These are phyloP conservation scores for Mantamonas sphyraenae DNA, from an alignment of 78 protist genomes.

Conservation along the genomic window DNA sequence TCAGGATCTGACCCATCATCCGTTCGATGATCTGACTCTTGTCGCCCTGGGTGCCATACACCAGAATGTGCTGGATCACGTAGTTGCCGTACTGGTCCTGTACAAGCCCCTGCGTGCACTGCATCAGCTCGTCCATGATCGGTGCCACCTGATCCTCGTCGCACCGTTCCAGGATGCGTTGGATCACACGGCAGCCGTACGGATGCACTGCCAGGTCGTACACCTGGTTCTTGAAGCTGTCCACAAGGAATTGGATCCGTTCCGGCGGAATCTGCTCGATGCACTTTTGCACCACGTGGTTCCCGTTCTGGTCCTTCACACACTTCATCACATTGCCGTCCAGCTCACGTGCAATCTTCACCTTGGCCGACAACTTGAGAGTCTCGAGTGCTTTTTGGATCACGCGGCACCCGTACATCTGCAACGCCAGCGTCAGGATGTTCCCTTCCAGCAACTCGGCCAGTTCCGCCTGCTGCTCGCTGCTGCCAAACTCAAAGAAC, in stretches of 20 bases:
- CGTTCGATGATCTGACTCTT: conserved; percentile 5
- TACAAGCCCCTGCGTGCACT: conserved; percentile 3
- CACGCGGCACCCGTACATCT: conserved; percentile 97
- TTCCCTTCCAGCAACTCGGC: conserved; percentile 59
- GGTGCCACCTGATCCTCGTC: conserved; percentile 31
- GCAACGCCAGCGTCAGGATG: conserved; percentile 73
- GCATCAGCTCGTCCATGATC: conserved; percentile 35
- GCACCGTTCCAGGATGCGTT: conserved; percentile 90
- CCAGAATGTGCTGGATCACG: conserved; percentile 90
- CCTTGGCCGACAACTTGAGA: conserved; percentile 24
- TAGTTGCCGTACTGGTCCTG: conserved; percentile 95
- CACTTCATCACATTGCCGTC: conserved; percentile 72
- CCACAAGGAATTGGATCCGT: conserved; percentile 78
- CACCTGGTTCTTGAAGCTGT: conserved; percentile 70
- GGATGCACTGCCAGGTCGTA: conserved; percentile 82
- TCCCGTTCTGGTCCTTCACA: conserved; percentile 98
- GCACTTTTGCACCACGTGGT: conserved; percentile 97
- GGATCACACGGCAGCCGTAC: conserved; percentile 98
- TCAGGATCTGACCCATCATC: conserved; percentile 58
- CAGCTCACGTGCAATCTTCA: conserved; percentile 71
- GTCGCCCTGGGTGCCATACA: conserved; percentile 45
- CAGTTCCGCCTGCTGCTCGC: conserved; percentile 54
- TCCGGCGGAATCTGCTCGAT: conserved; percentile 78
- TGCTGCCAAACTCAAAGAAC: conserved; percentile 82
- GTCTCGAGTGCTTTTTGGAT: conserved; percentile 76